Evolutionary conservation across 176 grass and related monocot genomes (phyloP).

Genomic region (Hordeum marinum): DNA sequence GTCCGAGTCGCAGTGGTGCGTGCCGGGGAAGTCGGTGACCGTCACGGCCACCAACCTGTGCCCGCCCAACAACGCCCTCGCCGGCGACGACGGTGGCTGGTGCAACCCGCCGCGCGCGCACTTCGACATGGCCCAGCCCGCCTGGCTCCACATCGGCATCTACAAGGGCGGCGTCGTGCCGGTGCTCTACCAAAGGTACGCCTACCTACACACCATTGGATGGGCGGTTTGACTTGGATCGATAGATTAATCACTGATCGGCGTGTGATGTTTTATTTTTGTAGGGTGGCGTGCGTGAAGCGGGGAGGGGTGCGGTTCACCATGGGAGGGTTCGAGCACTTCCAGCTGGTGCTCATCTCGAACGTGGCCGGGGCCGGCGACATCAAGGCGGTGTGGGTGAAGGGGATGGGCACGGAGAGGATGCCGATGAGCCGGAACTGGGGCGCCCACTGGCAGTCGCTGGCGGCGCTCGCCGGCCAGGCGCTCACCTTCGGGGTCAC

Average conservation of each 20-base stretch:
- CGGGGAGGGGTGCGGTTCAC: conserved; percentile 78
- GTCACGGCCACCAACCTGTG: conserved; percentile 82
- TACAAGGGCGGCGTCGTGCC: conserved; percentile 61
- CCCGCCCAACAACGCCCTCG: conserved; percentile 51
- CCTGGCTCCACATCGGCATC: conserved; percentile 48
- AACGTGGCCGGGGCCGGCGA: conserved; percentile 63
- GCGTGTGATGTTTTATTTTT: background rate
- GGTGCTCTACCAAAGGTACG: conserved; percentile 61
- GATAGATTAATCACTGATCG: too few relatives aligned
- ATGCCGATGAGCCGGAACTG: conserved; percentile 71
- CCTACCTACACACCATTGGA: background rate
- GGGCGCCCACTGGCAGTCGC: conserved; percentile 85
- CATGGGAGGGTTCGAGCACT: conserved; percentile 66
- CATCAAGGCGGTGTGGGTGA: conserved; percentile 55
- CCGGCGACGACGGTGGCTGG: conserved; percentile 54
- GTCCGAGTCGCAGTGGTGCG: conserved; percentile 15
- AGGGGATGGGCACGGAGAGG: conserved; percentile 50
- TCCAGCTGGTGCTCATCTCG: conserved; percentile 73
- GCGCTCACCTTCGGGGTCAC: conserved; percentile 65
- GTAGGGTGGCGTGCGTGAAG: conserved; percentile 51
- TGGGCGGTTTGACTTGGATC: conserved; percentile 12
- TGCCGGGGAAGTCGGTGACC: conserved; percentile 19
- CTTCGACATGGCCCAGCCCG: conserved; percentile 69
- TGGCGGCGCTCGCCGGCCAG: conserved; percentile 47
- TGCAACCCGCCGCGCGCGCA: conserved; percentile 72